Evolutionary conservation across 129 eudicot species (phyloP), one percentile per base, ranked within the genome.

Genomic region (Kitagawia praeruptora): DNA sequence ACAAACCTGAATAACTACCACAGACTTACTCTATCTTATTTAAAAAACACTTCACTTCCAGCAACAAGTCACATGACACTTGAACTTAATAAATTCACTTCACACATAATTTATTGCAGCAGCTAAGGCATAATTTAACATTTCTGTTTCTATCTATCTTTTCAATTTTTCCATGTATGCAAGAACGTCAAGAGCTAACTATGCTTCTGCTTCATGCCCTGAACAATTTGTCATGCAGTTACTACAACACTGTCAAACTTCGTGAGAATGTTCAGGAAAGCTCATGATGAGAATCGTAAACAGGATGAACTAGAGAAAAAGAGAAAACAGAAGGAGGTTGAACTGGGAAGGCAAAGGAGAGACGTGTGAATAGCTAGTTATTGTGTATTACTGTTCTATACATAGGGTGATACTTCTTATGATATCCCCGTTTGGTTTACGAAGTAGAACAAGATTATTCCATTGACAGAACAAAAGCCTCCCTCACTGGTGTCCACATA

Each of bases 271-370:
- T 92, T 92, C 82, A 84, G 80, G 67, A 92, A 90, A 86, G 92
- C 96, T n/a, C 92, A 89, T 51, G 97, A 88, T 42, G 97, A 92
- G 85, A 95, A 90, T 78, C 73, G 76, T 48, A 92, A 90, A 74
- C 90, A 87, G 75, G 96, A 91, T 38, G 98, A 95, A 83, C 54
- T 85, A 42, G 98, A 92, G 79, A 90, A 78, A 88, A 88, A 93
- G 87, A 91, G 90, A 81, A 86, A 90, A 73, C 88, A 85, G 63
- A 92, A 90, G 81, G 98, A 91, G 82, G 87, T 80, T 9, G 97
- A 92, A 78, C 83, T 82, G 93, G 95, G 89, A 88, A 67, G 38
- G 73, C 73, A 67, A 67, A 14, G 73, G 73, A 85, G 90, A 82
- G 51, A 28, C 3, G 41, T 67, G 84, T 70, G 46, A 87, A 80